Evolutionary conservation across 148 eudicot species (phyloP), one percentile per base, ranked within the genome.

Genomic region (Silene conica): DNA sequence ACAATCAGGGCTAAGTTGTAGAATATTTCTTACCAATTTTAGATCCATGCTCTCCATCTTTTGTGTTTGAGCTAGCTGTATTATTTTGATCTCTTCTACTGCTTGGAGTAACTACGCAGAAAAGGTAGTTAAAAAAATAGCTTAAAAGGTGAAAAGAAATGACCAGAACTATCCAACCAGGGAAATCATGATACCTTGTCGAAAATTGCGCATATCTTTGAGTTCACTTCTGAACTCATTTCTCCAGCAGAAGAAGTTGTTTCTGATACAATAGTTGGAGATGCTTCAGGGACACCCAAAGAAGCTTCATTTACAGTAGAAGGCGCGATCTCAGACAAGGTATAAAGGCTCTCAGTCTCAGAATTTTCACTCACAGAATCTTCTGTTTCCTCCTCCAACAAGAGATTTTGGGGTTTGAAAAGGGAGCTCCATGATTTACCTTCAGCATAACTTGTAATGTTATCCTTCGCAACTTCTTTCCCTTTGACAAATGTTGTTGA

Each of bases 391-490:
- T 68, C 71, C 45, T 20, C 60, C 28, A 65, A 21, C 54, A 69
- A 74, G 31, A 55, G 70, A 70, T 69, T 60, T 57, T 80, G 28
- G 69, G 80, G 54, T 73, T 83, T 71, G 69, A 88, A 89, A 64
- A 90, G 79, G 0, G 96, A 83, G 54, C 83, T 79, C 93, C 96
- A 93, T 23, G 73, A 59, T 69, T 81, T 82, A 50, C 78, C 76
- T n/a, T 82, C 69, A 74, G 31, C 50, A 46, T 50, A 62, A 79
- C 70, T 43, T 28, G 54, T 34, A 20, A 6, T 58, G 50, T 54
- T 58, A 59, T 66, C 76, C 60, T 58, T 71, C 11, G 20, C 65
- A 61, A 67, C 59, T 8, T 76, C 55, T 4, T 74, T 74, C 26
- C 62, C 73, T 43, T 60, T 59, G 48, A 18, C 63, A 46, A 31